Base-by-base conservation (phyloP, 352 stramenopile genomes). In the Globisporangium nodosum region DNA sequence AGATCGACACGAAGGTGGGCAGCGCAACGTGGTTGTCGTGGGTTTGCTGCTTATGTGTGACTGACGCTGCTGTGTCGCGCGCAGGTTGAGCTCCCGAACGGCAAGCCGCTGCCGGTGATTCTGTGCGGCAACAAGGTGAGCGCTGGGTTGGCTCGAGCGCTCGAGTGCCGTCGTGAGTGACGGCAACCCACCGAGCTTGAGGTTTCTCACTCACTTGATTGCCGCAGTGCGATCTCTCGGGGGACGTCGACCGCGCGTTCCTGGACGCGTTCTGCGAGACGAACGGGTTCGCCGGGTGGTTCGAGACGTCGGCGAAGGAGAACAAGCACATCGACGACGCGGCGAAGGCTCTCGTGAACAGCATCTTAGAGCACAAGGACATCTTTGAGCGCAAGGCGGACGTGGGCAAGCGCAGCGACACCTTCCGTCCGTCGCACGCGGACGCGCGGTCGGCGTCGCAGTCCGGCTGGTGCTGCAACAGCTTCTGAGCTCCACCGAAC, bases 251-350 rank as follows among this genome's bases (percentile, higher is more conserved):
- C 51, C 74, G 72, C 27, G 71, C 73, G 6, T 92, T 92, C 49
- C 52, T 97, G 53, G 85, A 96, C 54, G 78, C 81, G 18, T 97
- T 97, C 54, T 97, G 87, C 64, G 74, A 90, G 58, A 81, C 83
- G 7, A 92, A 97, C 56, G 93, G 88, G 30, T 97, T 97, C 69
- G 79, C 84, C 6, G 89, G 85, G 30, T 97, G 91, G 91, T 97
- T 96, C 54, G 86, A 94, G 52, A 97, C 91, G 37, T 97, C 91
- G 8, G 91, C 91, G 7, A 97, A 97, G 61, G 82, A 93, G 54
- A 97, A 97, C 63, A 94, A 83, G 55, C 85, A 97, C 69, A 96
- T 97, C 40, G 85, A 96, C 40, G 83, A 96, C 52, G 78, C 88
- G 20, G 78, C 85, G 27, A 93, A 92, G 64, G 81, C 84, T 42